Base-by-base conservation (phyloP, 2,329 filamentous ascomycete genomes). In the Aspergillus caelatus region DNA sequence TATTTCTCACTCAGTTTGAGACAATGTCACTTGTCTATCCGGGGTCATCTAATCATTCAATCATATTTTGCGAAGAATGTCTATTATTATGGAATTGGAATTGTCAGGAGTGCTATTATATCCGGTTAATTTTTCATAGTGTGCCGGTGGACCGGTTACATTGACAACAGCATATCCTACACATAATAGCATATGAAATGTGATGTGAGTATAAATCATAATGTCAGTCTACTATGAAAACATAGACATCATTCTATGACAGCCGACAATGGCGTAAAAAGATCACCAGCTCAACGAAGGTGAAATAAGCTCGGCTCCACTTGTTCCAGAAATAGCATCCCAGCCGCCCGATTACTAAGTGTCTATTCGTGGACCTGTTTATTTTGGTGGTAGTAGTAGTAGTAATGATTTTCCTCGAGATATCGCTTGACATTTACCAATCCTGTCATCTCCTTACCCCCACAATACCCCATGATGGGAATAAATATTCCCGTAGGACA, bases 271-370 rank as follows among this genome's bases (percentile, higher is more conserved):
- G 16, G 12, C 26, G 9, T 16, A 19, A 23, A 11, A 30, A 50
- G 12, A 21, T 50, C n/a, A 14, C n/a, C 32, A 26, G 21, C 16
- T 19, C 26, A 19, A 32, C 11, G 16, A 21, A 39, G 7, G 39
- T 30, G 16, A 55, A 50, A 56, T 64, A 66, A 64, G 62, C 64
- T 66, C 52, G 36, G 62, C 48, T 34, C 64, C 59, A 66, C 62
- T 21, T 14, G 59, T 57, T 43, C 59, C 62, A 56, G 56, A 60
- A 61, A 56, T 58, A 56, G 58, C 36, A 48, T 16, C 21, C 12
- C 21, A 14, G 43, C 43, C 21, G 43, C n/a, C 43, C 28, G 48
- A 32, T 53, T 53, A 53, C 28, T 53, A 53, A 60, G 23, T 16
- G 32, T 30, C 36, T 30, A 19, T 16, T 48, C 19, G 34, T 16